phyloP scores from a whole-genome alignment of 768 basidiomycete genomes.

The Lentinula raphanica region DNA sequence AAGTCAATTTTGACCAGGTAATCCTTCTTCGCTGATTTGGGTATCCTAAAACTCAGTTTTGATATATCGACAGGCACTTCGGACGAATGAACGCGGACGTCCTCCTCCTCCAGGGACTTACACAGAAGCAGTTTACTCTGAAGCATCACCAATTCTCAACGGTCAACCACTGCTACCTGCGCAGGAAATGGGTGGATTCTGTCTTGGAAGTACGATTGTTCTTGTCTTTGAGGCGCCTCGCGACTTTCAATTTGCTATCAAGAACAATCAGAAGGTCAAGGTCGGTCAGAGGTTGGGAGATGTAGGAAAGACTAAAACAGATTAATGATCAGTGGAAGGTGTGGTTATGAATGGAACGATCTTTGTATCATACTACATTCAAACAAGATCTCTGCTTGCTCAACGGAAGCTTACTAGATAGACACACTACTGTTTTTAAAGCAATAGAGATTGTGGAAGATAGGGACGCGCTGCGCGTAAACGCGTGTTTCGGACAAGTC shows the following conservation, averaged over 20 bases:
- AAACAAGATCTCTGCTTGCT: background rate
- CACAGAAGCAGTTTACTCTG: conserved; percentile 86
- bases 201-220: conserved; percentile 91
- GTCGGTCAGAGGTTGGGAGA: conserved; percentile 84
- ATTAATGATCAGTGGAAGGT: background rate
- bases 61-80: conserved; percentile 50
- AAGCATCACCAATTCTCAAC: conserved; percentile 73
- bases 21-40: background rate
- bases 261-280: conserved; percentile 77
- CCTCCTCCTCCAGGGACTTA: conserved; percentile 80
- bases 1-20: conserved; percentile 90
- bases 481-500: background rate
- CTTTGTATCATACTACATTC: background rate
- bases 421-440: too few species aligned
- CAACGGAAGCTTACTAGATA: background rate
- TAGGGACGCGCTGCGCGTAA: too few species aligned
- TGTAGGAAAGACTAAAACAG: conserved; percentile 17
- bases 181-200: conserved; percentile 98
- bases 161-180: conserved; percentile 86
- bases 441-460: too few species aligned
- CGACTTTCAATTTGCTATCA: conserved; percentile 71
- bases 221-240: conserved; percentile 93
- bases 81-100: conserved; percentile 80
- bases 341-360: background rate
- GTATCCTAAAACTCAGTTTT: background rate